These are phyloP conservation scores for Filosporella fistucella DNA, from an alignment of 495 filamentous ascomycete genomes.

Conservation along the genomic window DNA sequence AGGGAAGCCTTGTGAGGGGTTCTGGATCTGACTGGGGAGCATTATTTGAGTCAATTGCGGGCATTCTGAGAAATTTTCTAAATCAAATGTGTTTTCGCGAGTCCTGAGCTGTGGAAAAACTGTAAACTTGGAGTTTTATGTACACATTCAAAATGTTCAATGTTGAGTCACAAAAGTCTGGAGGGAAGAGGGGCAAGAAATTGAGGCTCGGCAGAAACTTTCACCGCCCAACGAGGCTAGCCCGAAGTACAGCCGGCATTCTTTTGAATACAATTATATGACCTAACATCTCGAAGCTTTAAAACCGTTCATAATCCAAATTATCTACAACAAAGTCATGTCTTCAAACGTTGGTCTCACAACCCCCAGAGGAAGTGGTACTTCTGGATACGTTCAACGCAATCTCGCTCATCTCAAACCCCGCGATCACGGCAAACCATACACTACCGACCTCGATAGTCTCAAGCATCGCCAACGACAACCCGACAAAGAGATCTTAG, in stretches of 20 bases:
- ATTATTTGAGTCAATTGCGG: conserved; percentile 9
- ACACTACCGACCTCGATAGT: conserved; percentile 46
- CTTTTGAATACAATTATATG: background rate
- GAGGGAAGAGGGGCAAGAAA: conserved; percentile 13
- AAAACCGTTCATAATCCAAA: background rate
- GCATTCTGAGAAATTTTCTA: conserved; percentile 14
- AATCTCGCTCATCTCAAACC: conserved; percentile 85
- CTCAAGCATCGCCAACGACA: conserved; percentile 69
- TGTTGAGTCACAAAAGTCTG: background rate
- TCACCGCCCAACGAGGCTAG: too few relatives aligned
- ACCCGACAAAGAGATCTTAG: conserved; percentile 86
- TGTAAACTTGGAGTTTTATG: background rate
- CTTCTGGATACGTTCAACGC: conserved; percentile 94
- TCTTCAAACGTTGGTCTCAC: conserved; percentile 96
- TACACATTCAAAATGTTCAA: background rate
- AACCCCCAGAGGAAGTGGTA: conserved; percentile 91
- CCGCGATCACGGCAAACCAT: conserved; percentile 60
- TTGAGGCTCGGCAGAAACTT: background rate
- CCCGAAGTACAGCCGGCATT: background rate
- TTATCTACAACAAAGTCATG: conserved; percentile 45
- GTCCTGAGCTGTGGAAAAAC: background rate
- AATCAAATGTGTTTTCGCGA: background rate
- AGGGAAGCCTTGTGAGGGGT: conserved; percentile 49
- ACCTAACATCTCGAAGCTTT: background rate
- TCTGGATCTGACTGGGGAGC: conserved; percentile 6